Percentiles rank a stretch among this genome's conserved stretches.
Evolutionary conservation across 2,329 filamentous ascomycete species (phyloP).

Genomic region (Cytospora paraplurivora): DNA sequence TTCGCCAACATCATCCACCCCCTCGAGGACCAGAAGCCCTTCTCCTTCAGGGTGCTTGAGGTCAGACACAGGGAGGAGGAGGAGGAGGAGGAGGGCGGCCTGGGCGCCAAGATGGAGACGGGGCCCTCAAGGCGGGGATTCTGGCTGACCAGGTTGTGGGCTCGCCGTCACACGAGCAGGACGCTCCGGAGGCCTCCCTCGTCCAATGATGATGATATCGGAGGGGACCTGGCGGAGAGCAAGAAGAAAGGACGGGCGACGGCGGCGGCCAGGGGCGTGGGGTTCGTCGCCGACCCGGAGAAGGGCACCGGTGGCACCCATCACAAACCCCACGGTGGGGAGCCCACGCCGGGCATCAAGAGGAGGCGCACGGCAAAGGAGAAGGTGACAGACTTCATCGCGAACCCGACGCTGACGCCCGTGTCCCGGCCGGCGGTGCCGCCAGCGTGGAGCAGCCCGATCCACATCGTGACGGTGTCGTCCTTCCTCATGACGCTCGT

Average conservation of each 20-base stretch:
- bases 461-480: slow-evolving; percentile 55
- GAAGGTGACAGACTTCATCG: slow-evolving; percentile 46
- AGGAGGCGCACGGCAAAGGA: slow-evolving; percentile 43
- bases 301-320: slow-evolving; percentile 23
- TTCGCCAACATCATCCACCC: slow-evolving; percentile 64
- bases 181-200: slow-evolving; percentile 5
- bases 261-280: slow-evolving; percentile 6
- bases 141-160: slow-evolving; percentile 4
- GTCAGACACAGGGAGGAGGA: slow-evolving; percentile 48
- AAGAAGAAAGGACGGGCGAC: not conserved
- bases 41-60: slow-evolving; percentile 50
- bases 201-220: not conserved
- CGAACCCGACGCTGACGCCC: slow-evolving; percentile 45
- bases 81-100: slow-evolving; percentile 30
- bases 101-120: slow-evolving; percentile 10
- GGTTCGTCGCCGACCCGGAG: slow-evolving; percentile 29
- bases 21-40: slow-evolving; percentile 51
- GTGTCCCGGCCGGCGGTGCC: slow-evolving; percentile 50
- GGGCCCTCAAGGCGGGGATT: not conserved
- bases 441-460: slow-evolving; percentile 50
- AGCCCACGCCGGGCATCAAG: slow-evolving; percentile 32
- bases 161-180: not conserved
- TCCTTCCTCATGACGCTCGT: slow-evolving; percentile 52
- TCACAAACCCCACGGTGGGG: slow-evolving; percentile 11
- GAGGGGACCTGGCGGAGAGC: too few species aligned